phyloP scores from a whole-genome alignment of 495 filamentous ascomycete genomes.

The Chaetomium tenue region DNA sequence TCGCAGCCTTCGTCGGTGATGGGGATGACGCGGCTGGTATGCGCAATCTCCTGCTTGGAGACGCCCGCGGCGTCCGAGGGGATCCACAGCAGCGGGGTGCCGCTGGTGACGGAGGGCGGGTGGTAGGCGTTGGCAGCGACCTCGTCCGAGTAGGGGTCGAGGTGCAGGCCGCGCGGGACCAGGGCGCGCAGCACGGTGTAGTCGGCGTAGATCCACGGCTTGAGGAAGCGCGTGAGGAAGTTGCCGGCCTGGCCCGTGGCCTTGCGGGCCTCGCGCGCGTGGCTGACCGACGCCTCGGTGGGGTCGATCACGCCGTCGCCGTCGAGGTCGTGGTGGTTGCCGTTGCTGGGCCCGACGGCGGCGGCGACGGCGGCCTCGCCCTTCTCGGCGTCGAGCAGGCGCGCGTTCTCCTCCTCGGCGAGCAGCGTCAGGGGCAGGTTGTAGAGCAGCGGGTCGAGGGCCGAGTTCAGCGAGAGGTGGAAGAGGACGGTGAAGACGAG shows the following conservation, averaged over 20 bases:
- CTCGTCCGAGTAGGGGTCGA: slow-evolving; percentile 58
- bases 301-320: slow-evolving; percentile 31
- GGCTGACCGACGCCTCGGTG: slow-evolving; percentile 28
- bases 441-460: slow-evolving; percentile 75
- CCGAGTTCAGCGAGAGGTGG: slow-evolving; percentile 75
- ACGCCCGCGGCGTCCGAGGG: slow-evolving; percentile 74
- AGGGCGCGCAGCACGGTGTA: slow-evolving; percentile 70
- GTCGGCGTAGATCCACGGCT: slow-evolving; percentile 72
- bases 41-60: slow-evolving; percentile 70
- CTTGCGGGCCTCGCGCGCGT: slow-evolving; percentile 23
- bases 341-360: slow-evolving; percentile 21
- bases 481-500: slow-evolving; percentile 77
- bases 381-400: slow-evolving; percentile 40
- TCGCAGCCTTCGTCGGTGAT: slow-evolving; percentile 82
- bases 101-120: slow-evolving; percentile 65
- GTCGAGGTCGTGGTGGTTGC: slow-evolving; percentile 32
- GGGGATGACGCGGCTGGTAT: slow-evolving; percentile 67
- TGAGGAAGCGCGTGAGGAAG: slow-evolving; percentile 66
- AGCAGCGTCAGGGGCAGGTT: slow-evolving; percentile 68
- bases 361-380: slow-evolving; percentile 23
- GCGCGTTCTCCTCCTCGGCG: slow-evolving; percentile 57
- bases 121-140: slow-evolving; percentile 69
- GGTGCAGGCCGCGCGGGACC: slow-evolving; percentile 57
- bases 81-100: slow-evolving; percentile 77
- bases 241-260: slow-evolving; percentile 39